A percentile compares a stretch with the other conserved stretches of the same genome.
phyloP scores from a whole-genome alignment of 108 stramenopile species.

The Pseudonitzschia multiseries region DNA sequence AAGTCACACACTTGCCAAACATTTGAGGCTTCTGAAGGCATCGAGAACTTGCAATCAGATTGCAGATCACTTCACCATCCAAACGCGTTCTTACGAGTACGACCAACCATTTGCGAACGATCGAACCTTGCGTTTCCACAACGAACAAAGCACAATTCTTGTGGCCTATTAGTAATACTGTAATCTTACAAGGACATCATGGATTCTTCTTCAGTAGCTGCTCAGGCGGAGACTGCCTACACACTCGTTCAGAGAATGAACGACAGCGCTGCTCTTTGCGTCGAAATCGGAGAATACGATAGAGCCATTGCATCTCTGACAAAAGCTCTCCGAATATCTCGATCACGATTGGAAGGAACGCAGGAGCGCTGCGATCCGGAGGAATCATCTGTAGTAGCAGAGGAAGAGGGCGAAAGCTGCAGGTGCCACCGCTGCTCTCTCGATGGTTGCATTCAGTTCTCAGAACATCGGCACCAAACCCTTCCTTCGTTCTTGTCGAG shows the following conservation, averaged over 20 bases:
- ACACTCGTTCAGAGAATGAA: constrained; percentile 2
- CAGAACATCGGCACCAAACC: not conserved
- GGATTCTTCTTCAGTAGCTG: no score
- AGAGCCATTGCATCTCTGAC: constrained; percentile 20
- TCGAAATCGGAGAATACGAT: constrained; percentile 24
- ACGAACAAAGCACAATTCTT: no score
- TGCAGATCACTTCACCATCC: no score
- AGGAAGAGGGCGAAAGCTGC: not conserved
- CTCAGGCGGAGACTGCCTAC: not conserved
- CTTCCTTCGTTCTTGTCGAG: not conserved
- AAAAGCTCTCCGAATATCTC: constrained; percentile 16
- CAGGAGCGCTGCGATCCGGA: not conserved
- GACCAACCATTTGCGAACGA: no score
- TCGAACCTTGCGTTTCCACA: not conserved
- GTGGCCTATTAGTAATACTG: no score
- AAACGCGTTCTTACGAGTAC: no score
- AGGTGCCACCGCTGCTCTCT: constrained; percentile 13
- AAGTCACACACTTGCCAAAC: no score
- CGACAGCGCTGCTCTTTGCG: constrained; percentile 18
- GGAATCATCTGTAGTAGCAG: not conserved
- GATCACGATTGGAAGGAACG: not conserved
- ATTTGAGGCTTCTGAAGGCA: no score
- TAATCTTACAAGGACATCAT: no score
- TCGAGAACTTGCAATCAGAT: no score
- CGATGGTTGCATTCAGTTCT: constrained; percentile 21